Conservation (phyloP, 805 yeast species). For the Pichia nakasei region DNA sequence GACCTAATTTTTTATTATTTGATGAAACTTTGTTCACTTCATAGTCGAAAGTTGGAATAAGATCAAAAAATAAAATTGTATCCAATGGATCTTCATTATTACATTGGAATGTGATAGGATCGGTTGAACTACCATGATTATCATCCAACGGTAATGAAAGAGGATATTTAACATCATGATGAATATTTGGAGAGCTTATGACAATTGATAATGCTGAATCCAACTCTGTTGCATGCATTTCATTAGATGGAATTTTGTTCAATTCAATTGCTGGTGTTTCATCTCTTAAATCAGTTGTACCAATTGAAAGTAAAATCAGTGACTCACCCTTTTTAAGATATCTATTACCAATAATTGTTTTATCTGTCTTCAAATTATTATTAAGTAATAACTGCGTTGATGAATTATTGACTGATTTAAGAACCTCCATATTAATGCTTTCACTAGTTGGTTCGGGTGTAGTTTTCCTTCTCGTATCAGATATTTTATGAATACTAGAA, state of each 20-base stretch:
- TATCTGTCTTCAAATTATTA: conserved; percentile 16
- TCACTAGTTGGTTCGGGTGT: conserved; percentile 9
- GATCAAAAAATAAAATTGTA: conserved; percentile 64
- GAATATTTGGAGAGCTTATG: conserved; percentile 35
- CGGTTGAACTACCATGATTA: conserved; percentile 55
- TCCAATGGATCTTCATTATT: conserved; percentile 37
- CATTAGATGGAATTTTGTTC: conserved; percentile 65
- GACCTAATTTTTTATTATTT: conserved; percentile 40
- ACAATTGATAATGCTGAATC: conserved; percentile 81
- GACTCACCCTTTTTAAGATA: conserved; percentile 58
- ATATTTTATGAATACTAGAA: conserved; percentile 19
- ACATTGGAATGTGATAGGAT: conserved; percentile 67
- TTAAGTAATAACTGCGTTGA: conserved; percentile 10
- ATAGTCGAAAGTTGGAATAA: conserved; percentile 75
- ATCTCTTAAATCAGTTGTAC: conserved; percentile 72
- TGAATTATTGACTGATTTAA: background rate
- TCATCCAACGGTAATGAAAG: conserved; percentile 81
- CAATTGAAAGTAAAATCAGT: conserved; percentile 72
- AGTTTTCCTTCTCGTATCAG: conserved; percentile 10
- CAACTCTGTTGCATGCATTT: conserved; percentile 70
- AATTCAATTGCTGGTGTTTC: conserved; percentile 51
- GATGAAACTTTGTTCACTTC: conserved; percentile 9
- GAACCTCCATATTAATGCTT: conserved; percentile 8
- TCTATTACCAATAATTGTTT: conserved; percentile 75
- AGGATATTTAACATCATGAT: conserved; percentile 46